phyloP scores from a whole-genome alignment of 805 yeast species.

The Candida awuae region DNA sequence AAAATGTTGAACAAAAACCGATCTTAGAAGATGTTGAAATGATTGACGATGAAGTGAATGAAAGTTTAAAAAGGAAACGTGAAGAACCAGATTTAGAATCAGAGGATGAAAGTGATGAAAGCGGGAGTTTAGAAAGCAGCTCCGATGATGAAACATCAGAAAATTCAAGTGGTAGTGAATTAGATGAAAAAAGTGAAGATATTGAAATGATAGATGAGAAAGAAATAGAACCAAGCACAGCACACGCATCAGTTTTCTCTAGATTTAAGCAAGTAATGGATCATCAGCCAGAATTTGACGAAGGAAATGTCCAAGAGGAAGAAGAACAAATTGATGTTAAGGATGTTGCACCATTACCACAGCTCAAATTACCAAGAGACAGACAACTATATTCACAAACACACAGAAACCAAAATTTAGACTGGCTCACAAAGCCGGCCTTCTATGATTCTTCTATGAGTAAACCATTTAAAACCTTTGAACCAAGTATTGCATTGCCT shows the following conservation, averaged over 20 bases:
- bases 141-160: too few species aligned
- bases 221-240: conserved; percentile 14
- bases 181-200: not conserved
- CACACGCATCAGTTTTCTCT: conserved; percentile 43
- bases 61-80: conserved; percentile 16
- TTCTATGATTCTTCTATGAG: conserved; percentile 42
- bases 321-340: conserved; percentile 25
- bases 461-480: conserved; percentile 42
- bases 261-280: conserved; percentile 41
- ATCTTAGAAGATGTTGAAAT: conserved; percentile 3
- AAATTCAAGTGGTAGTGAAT: not conserved
- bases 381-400: conserved; percentile 30
- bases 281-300: conserved; percentile 18
- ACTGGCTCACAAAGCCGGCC: conserved; percentile 64
- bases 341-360: conserved; percentile 72
- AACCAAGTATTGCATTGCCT: conserved; percentile 32
- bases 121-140: too few species aligned
- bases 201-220: conserved; percentile 1
- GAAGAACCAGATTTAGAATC: not conserved
- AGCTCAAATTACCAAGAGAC: conserved; percentile 62
- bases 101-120: too few species aligned
- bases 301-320: conserved; percentile 13
- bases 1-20: conserved; percentile 31
- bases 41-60: conserved; percentile 34
- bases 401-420: conserved; percentile 32